These are phyloP conservation scores for Syzygium grande DNA, from an alignment of 345 rosid species.

Conservation along the genomic window DNA sequence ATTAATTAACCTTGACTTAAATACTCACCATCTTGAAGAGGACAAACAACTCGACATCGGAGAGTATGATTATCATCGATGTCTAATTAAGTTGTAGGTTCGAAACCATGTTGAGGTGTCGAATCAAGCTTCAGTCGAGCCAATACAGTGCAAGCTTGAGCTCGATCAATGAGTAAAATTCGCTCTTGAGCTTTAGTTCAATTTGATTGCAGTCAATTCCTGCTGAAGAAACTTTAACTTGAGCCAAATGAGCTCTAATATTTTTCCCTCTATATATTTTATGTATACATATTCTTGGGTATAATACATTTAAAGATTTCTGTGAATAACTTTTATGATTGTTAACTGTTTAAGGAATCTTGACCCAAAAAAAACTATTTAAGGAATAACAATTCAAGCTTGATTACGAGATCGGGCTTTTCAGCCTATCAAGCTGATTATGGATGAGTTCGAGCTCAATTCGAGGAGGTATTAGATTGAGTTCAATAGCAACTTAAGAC, in stretches of 20 bases:
- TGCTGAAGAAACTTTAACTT: accelerated
- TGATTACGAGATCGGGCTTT: not conserved
- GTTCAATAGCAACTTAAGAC: not conserved
- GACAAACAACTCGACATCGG: not conserved
- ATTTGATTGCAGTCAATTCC: not conserved
- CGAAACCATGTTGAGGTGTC: not conserved
- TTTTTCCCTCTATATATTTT: not conserved
- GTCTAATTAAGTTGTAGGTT: not conserved
- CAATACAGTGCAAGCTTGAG: not conserved
- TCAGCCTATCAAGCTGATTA: not conserved
- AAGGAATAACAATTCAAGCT: not conserved
- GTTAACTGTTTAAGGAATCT: not conserved
- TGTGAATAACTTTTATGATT: not conserved
- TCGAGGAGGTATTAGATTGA: not conserved
- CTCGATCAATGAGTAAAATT: not conserved
- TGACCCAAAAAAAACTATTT: too few species aligned
- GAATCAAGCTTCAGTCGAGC: accelerated
- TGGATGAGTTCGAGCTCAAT: not conserved
- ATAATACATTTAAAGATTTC: not conserved
- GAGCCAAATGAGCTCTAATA: not conserved
- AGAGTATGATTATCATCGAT: not conserved
- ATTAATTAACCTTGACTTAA: not conserved
- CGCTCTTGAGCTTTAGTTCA: not conserved
- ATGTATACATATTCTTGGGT: not conserved
- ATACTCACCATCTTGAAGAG: not conserved